Evolutionary conservation across 2,329 filamentous ascomycete genomes (phyloP).

Genomic region (Geosmithia putterillii): DNA sequence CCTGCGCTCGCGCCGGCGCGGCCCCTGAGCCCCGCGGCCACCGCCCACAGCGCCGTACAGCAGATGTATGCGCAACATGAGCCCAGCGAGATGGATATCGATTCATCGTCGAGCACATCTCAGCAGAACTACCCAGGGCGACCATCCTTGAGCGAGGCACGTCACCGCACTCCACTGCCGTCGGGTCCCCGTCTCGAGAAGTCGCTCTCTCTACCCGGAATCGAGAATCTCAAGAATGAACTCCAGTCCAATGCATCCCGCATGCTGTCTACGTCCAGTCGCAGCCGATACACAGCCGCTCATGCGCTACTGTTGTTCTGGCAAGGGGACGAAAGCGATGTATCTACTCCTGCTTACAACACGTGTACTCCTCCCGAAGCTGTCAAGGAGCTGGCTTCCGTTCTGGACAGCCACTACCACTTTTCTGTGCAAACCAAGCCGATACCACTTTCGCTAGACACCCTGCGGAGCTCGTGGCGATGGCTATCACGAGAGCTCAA

Average conservation of each 20-base stretch:
- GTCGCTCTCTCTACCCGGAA: constrained; percentile 32
- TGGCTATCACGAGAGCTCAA: constrained; percentile 40
- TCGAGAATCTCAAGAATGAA: constrained; percentile 37
- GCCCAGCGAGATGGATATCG: constrained; percentile 43
- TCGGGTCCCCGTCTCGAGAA: constrained; percentile 43
- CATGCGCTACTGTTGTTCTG: constrained; percentile 42
- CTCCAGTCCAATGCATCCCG: constrained; percentile 37
- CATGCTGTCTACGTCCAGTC: constrained; percentile 35
- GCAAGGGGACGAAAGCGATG: constrained; percentile 37
- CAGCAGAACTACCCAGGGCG: constrained; percentile 22
- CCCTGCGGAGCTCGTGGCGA: constrained; percentile 35
- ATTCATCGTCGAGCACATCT: constrained; percentile 21
- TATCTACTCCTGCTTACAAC: constrained; percentile 17
- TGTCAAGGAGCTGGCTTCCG: constrained; percentile 33
- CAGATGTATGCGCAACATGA: constrained; percentile 24
- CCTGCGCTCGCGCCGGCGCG: constrained; percentile 25
- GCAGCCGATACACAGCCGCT: constrained; percentile 40
- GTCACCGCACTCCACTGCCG: constrained; percentile 42
- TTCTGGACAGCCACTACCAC: constrained; percentile 39
- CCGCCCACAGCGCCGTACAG: constrained; percentile 20
- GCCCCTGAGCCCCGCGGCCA: constrained; percentile 31
- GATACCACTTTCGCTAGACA: constrained; percentile 36
- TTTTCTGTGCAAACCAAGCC: constrained; percentile 34
- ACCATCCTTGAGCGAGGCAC: constrained; percentile 30
- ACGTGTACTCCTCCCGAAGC: constrained; percentile 12